Conservation (phyloP, 352 stramenopile genomes). For the Pythium sukuiense region DNA sequence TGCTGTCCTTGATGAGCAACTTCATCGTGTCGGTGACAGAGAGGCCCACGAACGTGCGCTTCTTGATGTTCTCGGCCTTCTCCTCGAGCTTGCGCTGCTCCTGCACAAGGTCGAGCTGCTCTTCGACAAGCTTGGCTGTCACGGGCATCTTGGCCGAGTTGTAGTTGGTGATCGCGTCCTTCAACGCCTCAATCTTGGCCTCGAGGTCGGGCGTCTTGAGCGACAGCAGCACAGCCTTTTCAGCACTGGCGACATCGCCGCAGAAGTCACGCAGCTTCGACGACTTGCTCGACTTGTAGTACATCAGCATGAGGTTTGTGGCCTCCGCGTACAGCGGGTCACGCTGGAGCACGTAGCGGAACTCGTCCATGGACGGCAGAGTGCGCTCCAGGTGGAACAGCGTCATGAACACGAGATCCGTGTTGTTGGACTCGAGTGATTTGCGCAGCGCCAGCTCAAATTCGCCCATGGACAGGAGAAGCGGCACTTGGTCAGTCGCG, state of each 20-base stretch:
- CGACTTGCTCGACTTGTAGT: conserved; percentile 78
- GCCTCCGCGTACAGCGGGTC: conserved; percentile 74
- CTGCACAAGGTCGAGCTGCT: conserved; percentile 87
- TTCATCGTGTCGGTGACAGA: conserved; percentile 89
- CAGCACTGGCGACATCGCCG: conserved; percentile 60
- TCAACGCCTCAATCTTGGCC: conserved; percentile 62
- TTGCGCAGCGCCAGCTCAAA: conserved; percentile 90
- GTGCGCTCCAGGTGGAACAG: conserved; percentile 86
- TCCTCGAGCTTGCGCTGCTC: conserved; percentile 84
- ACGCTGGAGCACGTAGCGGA: conserved; percentile 71
- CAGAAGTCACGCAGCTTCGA: conserved; percentile 57
- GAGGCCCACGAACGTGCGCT: conserved; percentile 75
- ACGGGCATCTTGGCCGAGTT: conserved; percentile 65
- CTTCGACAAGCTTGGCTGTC: conserved; percentile 73
- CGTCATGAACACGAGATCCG: conserved; percentile 88
- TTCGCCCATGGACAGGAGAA: conserved; percentile 90
- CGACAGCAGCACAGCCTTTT: conserved; percentile 75
- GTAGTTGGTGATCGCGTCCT: conserved; percentile 66
- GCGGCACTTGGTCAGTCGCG: conserved; percentile 84
- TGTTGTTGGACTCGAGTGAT: conserved; percentile 87
- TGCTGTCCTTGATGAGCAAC: conserved; percentile 70
- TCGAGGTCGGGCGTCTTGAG: conserved; percentile 65
- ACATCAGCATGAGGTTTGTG: conserved; percentile 73
- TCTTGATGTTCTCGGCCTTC: conserved; percentile 79
- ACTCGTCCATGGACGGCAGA: conserved; percentile 79